Evolutionary conservation across 441 rosid genomes (phyloP), one percentile per base, ranked within the genome.

Genomic region (Jatropha multifida): DNA sequence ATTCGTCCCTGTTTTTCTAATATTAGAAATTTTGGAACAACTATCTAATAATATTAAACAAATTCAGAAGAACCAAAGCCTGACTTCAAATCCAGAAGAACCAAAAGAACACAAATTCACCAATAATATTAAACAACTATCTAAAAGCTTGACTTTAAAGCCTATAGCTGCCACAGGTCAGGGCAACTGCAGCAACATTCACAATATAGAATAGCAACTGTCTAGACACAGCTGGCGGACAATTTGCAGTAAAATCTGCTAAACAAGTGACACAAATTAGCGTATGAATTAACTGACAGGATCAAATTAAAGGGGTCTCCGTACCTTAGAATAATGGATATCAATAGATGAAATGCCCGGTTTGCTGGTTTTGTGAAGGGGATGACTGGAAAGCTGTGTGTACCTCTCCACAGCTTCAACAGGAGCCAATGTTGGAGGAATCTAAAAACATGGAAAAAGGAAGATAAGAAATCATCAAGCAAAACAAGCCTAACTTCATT

Each of bases 371-470:
- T 92, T 97, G 86, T 93, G 98, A 80, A 97, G 97, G 2, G 99
- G 99, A 80, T 94, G 97, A 86, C 98, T 94, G 46, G 97, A 89
- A 74, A 94, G 88, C 79, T 94, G 98, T 41, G 98, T 97, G 81
- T 82, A 94, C 79, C 86, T 90, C 90, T 90, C 97, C 80, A 97
- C 48, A 77, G 79, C 87, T 77, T 87, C 93, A 71, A 86, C 61
- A 26, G 97, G 75, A 73, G 96, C 94, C 86, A 94, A 83, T 13
- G 97, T 85, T 77, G 92, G 65, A 81, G 98, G 88, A 56, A 90
- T 84, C 99, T 96, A 79, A 75, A 58, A 46, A 72, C 5, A 72
- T 18, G 27, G n/a, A 64, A 61, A 55, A 58, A 12, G 26, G 61
- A 66, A 69, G 54, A 63, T 32, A 67, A 77, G 61, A 73, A 44